Evolutionary conservation across 768 basidiomycete species (phyloP).

Genomic region (Agaricus sinodeliciosus): DNA sequence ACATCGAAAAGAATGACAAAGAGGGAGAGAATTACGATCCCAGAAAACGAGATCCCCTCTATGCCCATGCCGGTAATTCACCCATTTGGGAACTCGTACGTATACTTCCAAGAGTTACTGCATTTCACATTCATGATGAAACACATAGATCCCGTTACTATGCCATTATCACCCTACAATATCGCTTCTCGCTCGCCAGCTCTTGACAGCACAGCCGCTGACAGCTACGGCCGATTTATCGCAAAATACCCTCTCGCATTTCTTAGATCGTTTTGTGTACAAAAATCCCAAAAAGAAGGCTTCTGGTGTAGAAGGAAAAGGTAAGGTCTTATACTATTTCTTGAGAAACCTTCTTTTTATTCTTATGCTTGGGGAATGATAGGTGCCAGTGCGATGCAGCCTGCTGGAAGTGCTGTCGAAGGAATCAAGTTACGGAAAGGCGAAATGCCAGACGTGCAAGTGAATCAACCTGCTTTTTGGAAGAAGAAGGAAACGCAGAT

Average conservation of each 20-base stretch:
- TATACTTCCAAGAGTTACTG: not conserved
- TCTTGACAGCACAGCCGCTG: constrained; percentile 65
- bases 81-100: constrained; percentile 90
- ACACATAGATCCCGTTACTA: constrained; percentile 64
- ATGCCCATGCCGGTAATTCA: constrained; percentile 68
- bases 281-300: constrained; percentile 82
- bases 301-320: constrained; percentile 16
- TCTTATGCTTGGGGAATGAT: constrained; percentile 36
- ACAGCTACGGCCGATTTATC: constrained; percentile 85
- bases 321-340: not conserved
- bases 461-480: constrained; percentile 78
- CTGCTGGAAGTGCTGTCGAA: constrained; percentile 64
- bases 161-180: constrained; percentile 90
- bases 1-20: constrained; percentile 13
- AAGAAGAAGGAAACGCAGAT: constrained; percentile 62
- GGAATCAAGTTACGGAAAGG: constrained; percentile 71
- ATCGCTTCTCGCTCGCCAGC: constrained; percentile 77
- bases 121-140: not conserved
- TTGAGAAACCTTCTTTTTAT: too few species aligned
- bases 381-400: constrained; percentile 94
- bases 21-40: constrained; percentile 61
- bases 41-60: constrained; percentile 85
- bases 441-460: constrained; percentile 40
- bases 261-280: constrained; percentile 96
- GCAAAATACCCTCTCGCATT: constrained; percentile 88